Evolutionary conservation across 371 early-diverging fungal species (phyloP), one percentile per base, ranked within the genome.

Genomic region (Mucor sp.): DNA sequence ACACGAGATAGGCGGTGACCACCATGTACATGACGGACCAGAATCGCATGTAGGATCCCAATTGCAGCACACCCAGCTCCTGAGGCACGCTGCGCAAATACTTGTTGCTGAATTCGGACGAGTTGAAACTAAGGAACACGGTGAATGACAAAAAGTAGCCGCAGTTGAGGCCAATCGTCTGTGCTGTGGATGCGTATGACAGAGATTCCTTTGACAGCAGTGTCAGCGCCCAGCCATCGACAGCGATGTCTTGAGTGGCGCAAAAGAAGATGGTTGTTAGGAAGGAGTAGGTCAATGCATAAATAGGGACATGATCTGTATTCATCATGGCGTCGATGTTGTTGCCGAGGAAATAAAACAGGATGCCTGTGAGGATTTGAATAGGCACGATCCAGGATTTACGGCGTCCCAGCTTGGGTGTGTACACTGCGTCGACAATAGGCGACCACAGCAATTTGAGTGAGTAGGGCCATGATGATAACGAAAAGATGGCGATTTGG

Each of bases 321-420:
- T 71, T 80, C 84, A 97, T 85, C 66, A 93, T 86, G 0, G 62
- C 77, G 57, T 97, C 96, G 60, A 97, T 91, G 43, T 86, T 70
- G 19, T 75, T 71, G 30, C 97, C 94, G 33, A 98, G 83, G 77
- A 89, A 86, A 67, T 90, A 79, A 63, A 97, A 91, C 66, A 93
- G 66, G 5, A 89, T 56, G 11, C 93, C 94, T 0, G 91, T 89
- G 48, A 94, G 65, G 11, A 94, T 84, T 71, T 98, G 97, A 60
- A 97, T 97, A 11, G 99, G 99, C n/a, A 97, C 89, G 60, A 99
- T 98, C 99, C 99, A 99, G 27, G 94, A 92, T 77, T 98, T 99
- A 62, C 99, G 80, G 12, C 98, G 85, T 6, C 98, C 99, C 48
- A 99, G 68, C 25, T 74, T 78, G 60, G 90, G 88, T 58, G 87